These are phyloP conservation scores for Hemisphaericaspora lyxosophila DNA, from an alignment of 1,139 yeast species.

Conservation along the genomic window DNA sequence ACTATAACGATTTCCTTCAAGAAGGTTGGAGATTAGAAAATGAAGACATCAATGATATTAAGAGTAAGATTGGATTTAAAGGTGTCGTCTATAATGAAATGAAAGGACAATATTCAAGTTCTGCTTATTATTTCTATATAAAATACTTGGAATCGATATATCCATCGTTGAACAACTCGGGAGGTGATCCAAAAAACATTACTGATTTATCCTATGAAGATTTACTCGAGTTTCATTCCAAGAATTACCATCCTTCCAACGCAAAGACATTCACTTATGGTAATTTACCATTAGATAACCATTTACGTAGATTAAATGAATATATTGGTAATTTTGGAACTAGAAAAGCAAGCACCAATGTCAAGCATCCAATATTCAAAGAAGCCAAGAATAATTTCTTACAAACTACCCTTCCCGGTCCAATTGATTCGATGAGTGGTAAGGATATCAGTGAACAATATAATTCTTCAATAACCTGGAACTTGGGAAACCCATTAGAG, in stretches of 20 bases:
- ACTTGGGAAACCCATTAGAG: constrained; percentile 71
- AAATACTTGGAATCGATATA: constrained; percentile 83
- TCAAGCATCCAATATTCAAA: constrained; percentile 30
- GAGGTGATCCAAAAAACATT: constrained; percentile 88
- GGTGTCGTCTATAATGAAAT: constrained; percentile 98
- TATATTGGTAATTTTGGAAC: constrained; percentile 56
- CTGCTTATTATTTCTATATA: constrained; percentile 82
- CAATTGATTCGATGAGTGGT: constrained; percentile 70
- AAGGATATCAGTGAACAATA: constrained; percentile 68
- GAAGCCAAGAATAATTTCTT: constrained; percentile 6
- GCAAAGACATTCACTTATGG: constrained; percentile 89
- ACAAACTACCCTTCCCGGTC: constrained; percentile 58
- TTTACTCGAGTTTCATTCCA: constrained; percentile 68
- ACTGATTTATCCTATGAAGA: constrained; percentile 75
- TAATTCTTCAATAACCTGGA: constrained; percentile 86
- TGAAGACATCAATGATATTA: constrained; percentile 53
- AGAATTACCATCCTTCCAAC: constrained; percentile 86
- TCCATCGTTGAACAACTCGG: constrained; percentile 83
- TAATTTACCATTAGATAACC: constrained; percentile 61
- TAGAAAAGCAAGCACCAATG: constrained; percentile 28
- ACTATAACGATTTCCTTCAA: constrained; percentile 81
- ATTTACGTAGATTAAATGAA: constrained; percentile 56
- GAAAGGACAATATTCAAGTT: constrained; percentile 96
- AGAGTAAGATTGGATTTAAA: constrained; percentile 68
- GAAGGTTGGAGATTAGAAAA: constrained; percentile 98